phyloP scores from a whole-genome alignment of 257 asterid species.

The Penstemon eatonii region DNA sequence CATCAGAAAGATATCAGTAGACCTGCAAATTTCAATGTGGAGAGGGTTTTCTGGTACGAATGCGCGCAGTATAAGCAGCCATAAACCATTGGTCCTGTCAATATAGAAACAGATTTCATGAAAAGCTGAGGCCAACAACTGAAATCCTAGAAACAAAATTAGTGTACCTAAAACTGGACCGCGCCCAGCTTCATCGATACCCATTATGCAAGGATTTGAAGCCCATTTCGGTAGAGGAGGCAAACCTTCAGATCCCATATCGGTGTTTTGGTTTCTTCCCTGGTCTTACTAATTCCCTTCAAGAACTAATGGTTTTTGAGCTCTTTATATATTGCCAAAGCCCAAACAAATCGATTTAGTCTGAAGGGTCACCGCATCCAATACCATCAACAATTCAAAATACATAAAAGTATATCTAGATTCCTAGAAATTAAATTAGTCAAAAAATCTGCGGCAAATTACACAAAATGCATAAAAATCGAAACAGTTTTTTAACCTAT shows the following conservation, averaged over 20 bases:
- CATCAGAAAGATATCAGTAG: background rate
- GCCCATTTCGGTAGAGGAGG: slow-evolving; percentile 57
- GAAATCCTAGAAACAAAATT: slow-evolving; percentile 9
- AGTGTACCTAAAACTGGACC: slow-evolving; percentile 90
- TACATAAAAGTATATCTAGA: too few relatives aligned
- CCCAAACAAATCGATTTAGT: too few relatives aligned
- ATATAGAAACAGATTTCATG: background rate
- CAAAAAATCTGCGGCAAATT: too few relatives aligned
- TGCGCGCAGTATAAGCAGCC: slow-evolving; percentile 87
- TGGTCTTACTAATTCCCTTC: too few relatives aligned
- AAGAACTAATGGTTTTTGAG: too few relatives aligned
- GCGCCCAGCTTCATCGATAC: slow-evolving; percentile 98
- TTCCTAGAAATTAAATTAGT: too few relatives aligned
- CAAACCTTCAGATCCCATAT: slow-evolving; percentile 52
- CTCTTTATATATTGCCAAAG: too few relatives aligned
- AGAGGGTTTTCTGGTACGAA: slow-evolving; percentile 75
- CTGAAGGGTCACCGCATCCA: too few relatives aligned
- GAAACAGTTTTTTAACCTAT: too few relatives aligned
- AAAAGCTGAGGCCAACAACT: slow-evolving; percentile 5
- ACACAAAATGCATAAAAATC: too few relatives aligned
- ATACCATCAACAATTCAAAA: too few relatives aligned
- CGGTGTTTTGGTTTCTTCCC: too few relatives aligned
- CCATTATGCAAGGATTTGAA: slow-evolving; percentile 89
- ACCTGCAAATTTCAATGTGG: slow-evolving; percentile 94
- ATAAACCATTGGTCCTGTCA: slow-evolving; percentile 96